phyloP scores from a whole-genome alignment of 116 monocot genomes.

The Cymodocea nodosa region DNA sequence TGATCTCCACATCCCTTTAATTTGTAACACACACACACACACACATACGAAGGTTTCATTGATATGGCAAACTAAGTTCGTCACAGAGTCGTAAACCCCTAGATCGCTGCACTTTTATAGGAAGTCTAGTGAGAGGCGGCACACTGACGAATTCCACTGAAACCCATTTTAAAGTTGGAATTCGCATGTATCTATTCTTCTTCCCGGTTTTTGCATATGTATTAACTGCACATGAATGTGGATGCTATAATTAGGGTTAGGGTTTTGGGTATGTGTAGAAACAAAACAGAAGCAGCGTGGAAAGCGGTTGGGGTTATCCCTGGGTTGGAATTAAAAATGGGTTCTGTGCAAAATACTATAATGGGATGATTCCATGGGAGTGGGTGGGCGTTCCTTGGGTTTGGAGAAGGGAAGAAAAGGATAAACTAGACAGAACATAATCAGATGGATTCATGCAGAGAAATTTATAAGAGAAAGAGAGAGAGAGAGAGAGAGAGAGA shows the following conservation, averaged over 20 bases:
- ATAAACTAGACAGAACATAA: slow-evolving; percentile 12
- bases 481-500: too few species aligned
- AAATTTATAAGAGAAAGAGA: not conserved
- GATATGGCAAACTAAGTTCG: not conserved
- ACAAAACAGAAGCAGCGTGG: slow-evolving; percentile 13
- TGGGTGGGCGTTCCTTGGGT: slow-evolving; percentile 8
- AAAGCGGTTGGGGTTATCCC: slow-evolving; percentile 28
- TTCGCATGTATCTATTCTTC: too few species aligned
- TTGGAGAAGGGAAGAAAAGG: slow-evolving; percentile 8
- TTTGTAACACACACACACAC: not conserved
- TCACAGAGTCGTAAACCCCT: not conserved
- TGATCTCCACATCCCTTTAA: not conserved
- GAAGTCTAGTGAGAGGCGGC: not conserved
- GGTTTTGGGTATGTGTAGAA: not conserved
- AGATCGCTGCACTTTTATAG: not conserved
- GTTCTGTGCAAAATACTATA: slow-evolving; percentile 19
- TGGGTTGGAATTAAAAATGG: slow-evolving; percentile 10
- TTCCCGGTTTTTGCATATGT: not conserved
- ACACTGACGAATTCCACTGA: not conserved
- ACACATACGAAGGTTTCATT: not conserved
- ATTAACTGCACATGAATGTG: not conserved
- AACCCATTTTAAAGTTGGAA: too few species aligned
- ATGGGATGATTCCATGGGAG: slow-evolving; percentile 18
- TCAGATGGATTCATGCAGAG: slow-evolving; percentile 20
- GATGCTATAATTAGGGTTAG: slow-evolving; percentile 3